Percentiles rank a stretch among this genome's conserved stretches.
phyloP scores from a whole-genome alignment of 2,329 filamentous ascomycete species.

The Fusarium sp. region DNA sequence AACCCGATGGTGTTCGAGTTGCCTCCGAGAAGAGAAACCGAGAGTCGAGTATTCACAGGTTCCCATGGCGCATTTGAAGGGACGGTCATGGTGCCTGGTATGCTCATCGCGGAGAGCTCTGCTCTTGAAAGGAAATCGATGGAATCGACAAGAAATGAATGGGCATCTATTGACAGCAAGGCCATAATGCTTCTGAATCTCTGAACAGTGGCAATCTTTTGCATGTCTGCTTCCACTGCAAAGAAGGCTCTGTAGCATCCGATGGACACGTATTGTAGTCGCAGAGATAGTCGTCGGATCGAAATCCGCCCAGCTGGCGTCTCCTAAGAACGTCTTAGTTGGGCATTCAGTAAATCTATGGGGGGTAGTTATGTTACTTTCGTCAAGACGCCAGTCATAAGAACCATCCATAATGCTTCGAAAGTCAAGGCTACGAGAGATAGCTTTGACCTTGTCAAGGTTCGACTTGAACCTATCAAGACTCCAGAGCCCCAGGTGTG shows the following conservation, averaged over 20 bases:
- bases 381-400: neutral
- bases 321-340: accelerated
- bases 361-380: neutral
- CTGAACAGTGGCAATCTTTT: neutral
- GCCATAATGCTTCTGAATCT: neutral
- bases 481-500: neutral
- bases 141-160: neutral
- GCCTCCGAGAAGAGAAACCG: neutral
- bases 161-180: neutral
- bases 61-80: accelerated
- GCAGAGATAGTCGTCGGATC: neutral
- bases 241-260: neutral
- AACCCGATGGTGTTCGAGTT: neutral
- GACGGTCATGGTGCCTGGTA: neutral
- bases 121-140: accelerated
- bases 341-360: accelerated
- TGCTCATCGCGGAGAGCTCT: neutral
- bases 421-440: neutral
- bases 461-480: accelerated
- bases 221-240: neutral
- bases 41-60: neutral
- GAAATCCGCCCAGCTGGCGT: accelerated
- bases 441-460: accelerated
- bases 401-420: neutral
- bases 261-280: neutral